Conservation (phyloP, 352 stramenopile species). For the Globisporangium echinulatum region DNA sequence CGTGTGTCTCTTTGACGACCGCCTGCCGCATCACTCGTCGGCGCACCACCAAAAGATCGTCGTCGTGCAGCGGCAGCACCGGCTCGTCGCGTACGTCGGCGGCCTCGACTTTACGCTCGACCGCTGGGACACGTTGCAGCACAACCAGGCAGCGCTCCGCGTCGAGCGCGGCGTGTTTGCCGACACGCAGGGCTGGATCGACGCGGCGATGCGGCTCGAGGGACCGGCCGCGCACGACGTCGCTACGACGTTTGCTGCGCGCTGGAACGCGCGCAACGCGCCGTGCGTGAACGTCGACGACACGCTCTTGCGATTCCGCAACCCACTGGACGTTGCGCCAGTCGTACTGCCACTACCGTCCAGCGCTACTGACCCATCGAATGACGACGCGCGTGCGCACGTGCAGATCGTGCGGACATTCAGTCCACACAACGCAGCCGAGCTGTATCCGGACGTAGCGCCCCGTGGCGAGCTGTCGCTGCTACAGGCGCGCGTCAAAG, state of each 20-base stretch:
- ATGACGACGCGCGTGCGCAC: background rate
- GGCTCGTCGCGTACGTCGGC: slow-evolving; percentile 41
- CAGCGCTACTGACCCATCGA: background rate
- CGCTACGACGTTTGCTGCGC: slow-evolving; percentile 52
- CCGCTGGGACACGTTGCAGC: slow-evolving; percentile 52
- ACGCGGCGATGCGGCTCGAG: slow-evolving; percentile 41
- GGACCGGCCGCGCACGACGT: slow-evolving; percentile 44
- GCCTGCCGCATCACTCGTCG: slow-evolving; percentile 43
- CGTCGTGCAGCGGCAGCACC: slow-evolving; percentile 31
- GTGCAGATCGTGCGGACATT: slow-evolving; percentile 58
- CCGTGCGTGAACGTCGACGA: slow-evolving; percentile 36
- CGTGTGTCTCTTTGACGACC: slow-evolving; percentile 59
- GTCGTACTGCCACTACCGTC: background rate
- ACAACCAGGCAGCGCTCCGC: slow-evolving; percentile 41
- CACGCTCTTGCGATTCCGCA: slow-evolving; percentile 38
- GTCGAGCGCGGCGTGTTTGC: slow-evolving; percentile 30
- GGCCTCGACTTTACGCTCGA: slow-evolving; percentile 50
- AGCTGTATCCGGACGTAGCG: slow-evolving; percentile 36
- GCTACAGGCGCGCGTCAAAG: slow-evolving; percentile 44
- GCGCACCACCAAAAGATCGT: slow-evolving; percentile 72
- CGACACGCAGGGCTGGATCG: slow-evolving; percentile 49
- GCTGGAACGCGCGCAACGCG: slow-evolving; percentile 44
- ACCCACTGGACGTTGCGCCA: slow-evolving; percentile 23
- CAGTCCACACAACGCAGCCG: slow-evolving; percentile 25
- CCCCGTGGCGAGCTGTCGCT: slow-evolving; percentile 50